A percentile compares a stretch with the other conserved stretches of the same genome.
Evolutionary conservation across 2,329 filamentous ascomycete species (phyloP).

Genomic region (Moelleriella libera): DNA sequence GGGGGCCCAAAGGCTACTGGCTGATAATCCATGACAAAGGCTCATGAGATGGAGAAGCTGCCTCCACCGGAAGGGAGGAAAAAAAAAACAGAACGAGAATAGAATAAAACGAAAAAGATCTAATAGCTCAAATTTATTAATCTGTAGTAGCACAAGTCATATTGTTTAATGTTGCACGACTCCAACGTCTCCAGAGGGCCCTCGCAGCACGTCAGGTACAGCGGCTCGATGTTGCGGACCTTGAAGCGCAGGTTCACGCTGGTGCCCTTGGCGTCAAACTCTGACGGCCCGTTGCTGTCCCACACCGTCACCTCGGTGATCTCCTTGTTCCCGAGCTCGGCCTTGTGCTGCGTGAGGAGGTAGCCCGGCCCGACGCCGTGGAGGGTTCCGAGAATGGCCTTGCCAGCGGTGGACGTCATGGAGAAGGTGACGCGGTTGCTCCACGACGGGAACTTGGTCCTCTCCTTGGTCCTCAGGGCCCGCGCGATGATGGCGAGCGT

Average conservation of each 20-base stretch:
- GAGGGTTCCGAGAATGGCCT: neutral
- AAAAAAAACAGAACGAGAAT: no score
- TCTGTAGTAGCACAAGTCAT: neutral
- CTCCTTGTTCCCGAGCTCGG: neutral
- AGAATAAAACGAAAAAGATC: neutral
- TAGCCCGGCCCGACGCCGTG: neutral
- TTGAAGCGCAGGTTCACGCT: neutral
- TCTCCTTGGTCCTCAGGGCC: neutral
- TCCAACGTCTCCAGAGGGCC: neutral
- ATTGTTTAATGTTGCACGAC: neutral
- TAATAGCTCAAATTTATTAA: neutral
- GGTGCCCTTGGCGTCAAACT: neutral
- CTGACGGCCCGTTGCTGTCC: neutral
- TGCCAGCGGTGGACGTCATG: neutral
- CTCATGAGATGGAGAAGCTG: no score
- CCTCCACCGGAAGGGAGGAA: no score
- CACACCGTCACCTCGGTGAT: neutral
- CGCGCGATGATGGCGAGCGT: neutral
- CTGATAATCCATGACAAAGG: no score
- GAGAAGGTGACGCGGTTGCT: neutral
- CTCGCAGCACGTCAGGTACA: neutral
- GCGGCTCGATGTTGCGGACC: neutral
- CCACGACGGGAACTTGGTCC: neutral
- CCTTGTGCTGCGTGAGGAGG: neutral
- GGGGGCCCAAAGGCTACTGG: no score